Base-by-base conservation (phyloP, 768 basidiomycete genomes). In the Leucosporidium creatinivorum region DNA sequence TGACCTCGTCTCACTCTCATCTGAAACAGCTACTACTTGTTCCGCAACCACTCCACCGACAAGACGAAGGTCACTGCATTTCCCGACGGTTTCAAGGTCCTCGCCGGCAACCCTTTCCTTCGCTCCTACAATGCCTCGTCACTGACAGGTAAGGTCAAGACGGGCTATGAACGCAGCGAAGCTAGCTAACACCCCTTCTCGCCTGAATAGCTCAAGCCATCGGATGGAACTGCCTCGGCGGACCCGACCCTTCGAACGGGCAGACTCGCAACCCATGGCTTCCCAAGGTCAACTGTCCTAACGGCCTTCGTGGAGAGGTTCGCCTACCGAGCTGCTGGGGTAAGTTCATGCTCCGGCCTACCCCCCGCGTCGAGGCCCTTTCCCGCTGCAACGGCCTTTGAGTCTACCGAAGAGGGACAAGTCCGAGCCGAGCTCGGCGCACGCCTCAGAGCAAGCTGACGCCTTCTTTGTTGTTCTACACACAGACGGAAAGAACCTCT, bases 31-130 rank as follows among this genome's bases (percentile, higher is more conserved):
- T 44, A 36, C 44, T 48, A 49, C 28, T 30, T 69, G 4, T 66
- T 50, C 0, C 62, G 68, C 3, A 19, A 49, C 15, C 28, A 68
- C 57, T 4, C 25, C 4, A 36, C 39, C 23, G 64, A 70, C 58
- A 68, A 28, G 36, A 67, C 62, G 8, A 59, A 54, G 39, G 58
- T 67, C 0, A 59, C 30, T 5, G 67, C 69, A 0, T 69, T 73
- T 69, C 73, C 73, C 0, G 62, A 66, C 36, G 68, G 67, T 18
- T 59, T 79, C 52, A 55, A 70, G 21, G 76, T 79, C 83, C 69
- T 86, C 33, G 80, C 79, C 62, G 83, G 84, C 80, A 76, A 79
- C 71, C 80, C 80, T 1, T 79, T 79, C 36, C 75, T 83, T 51
- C 80, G 84, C 55, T 80, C 81, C 28, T 84, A 83, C 76, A 79